Base-by-base conservation (phyloP, 2,329 filamentous ascomycete species). In the Byssochlamys sp. region DNA sequence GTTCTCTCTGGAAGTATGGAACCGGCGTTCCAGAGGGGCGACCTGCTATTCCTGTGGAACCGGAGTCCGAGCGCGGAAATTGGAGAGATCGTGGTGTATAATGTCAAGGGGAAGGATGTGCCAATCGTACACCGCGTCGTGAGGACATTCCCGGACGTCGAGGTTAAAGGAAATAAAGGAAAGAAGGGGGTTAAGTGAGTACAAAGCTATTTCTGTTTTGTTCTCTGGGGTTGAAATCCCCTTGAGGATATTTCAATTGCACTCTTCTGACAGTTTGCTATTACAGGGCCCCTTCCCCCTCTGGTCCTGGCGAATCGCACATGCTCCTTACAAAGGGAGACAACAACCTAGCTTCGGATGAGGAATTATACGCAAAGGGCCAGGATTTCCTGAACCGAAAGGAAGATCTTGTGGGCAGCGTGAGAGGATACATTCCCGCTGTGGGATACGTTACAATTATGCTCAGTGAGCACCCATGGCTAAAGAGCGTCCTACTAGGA, bases 381-480 rank as follows among this genome's bases (percentile, higher is more conserved):
- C 92, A 99, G 75, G 89, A 90, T 69, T 95, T 90, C 71, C 80
- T 99, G 52, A 86, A 88, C 71, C 84, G 94, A 59, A 74, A 80
- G 63, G 83, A 88, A 69, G 92, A 97, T 70, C 91, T 99, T 57
- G 90, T 99, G 58, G 94, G 94, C 52, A 95, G 89, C 65, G 94
- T 97, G 5, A 80, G 94, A 10, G 94, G 84, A 39, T 99, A 95
- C 72, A 86, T 97, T 58, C 94, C 94, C 0, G 95, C 94, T 67
- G 91, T 97, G 12, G 94, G 94, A 63, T 97, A 97, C 70, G 91
- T 97, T 52, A 99, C 94, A 1, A 99, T 99, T 66, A 79, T 97
- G 73, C 79, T 99, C 61, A 94, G 89, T 61, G 94, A 99, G 73
- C 87, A 99, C 71, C 94, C 94, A 4, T 97, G 92, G 92, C 73